Conservation (phyloP, 257 asterid species). For the Solanum appendiculatum region DNA sequence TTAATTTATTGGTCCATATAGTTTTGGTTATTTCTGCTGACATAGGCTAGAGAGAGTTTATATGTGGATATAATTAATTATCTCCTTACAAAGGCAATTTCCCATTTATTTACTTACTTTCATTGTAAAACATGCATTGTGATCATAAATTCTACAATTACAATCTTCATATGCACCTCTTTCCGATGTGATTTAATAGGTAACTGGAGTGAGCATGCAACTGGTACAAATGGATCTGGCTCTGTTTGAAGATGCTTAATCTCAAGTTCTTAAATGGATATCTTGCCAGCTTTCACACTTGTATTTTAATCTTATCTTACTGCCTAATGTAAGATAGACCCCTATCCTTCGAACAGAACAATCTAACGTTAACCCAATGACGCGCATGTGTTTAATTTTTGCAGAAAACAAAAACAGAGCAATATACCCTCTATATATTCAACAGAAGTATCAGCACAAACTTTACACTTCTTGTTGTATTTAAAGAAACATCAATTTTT, state of each 20-base stretch:
- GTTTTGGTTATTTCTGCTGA: background rate
- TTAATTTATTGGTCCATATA: background rate
- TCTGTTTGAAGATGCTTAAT: too few relatives aligned
- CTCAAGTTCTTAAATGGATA: too few relatives aligned
- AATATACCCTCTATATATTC: background rate
- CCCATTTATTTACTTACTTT: background rate
- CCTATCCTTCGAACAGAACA: background rate
- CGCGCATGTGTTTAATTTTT: background rate
- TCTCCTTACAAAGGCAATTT: background rate
- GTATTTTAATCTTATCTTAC: background rate
- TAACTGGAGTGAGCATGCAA: constrained; percentile 85
- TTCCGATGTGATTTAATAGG: constrained; percentile 22
- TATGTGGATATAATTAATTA: background rate
- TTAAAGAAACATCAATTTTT: background rate
- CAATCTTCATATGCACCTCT: background rate
- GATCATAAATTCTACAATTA: background rate
- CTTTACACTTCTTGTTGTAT: background rate
- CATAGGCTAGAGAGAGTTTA: background rate
- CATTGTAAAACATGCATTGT: background rate
- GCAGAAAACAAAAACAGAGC: background rate
- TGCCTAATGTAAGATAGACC: background rate
- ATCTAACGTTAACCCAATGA: background rate
- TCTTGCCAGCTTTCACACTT: background rate
- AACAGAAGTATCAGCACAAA: background rate
- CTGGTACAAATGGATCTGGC: constrained; percentile 13